These are phyloP conservation scores for Extremus antarcticus DNA, from an alignment of 495 filamentous ascomycete species.

Conservation along the genomic window DNA sequence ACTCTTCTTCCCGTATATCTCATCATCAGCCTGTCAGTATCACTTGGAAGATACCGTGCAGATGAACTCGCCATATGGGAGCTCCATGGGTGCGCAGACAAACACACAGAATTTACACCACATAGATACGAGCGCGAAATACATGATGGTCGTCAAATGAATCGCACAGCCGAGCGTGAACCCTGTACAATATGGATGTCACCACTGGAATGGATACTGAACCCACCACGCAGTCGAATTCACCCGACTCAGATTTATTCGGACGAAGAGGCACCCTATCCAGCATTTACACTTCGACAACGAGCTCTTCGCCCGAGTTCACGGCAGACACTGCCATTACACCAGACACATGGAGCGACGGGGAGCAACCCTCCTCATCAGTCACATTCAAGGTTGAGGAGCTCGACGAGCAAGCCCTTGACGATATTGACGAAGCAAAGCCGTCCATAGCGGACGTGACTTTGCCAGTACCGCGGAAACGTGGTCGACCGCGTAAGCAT, in stretches of 20 bases:
- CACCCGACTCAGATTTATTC: conserved; percentile 6
- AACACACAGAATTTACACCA: not conserved
- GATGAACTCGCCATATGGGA: conserved; percentile 17
- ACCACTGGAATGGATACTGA: not conserved
- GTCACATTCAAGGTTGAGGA: conserved; percentile 30
- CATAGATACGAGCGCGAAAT: conserved; percentile 7
- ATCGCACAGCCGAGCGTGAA: not conserved
- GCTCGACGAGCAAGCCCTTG: conserved; percentile 21
- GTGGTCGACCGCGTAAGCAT: conserved; percentile 79
- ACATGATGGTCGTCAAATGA: conserved; percentile 20
- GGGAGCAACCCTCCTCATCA: conserved; percentile 12
- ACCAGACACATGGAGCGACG: conserved; percentile 17
- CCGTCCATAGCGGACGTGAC: conserved; percentile 20
- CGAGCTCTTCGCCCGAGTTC: conserved; percentile 26
- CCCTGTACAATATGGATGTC: too few relatives aligned
- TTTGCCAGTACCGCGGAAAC: conserved; percentile 35
- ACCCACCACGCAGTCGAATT: not conserved
- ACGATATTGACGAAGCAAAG: conserved; percentile 16
- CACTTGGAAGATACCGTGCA: conserved; percentile 3
- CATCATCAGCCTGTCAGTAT: too few relatives aligned
- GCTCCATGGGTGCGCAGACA: conserved; percentile 3
- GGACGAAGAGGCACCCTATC: conserved; percentile 17
- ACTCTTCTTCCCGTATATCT: too few relatives aligned
- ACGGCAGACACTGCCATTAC: conserved; percentile 15
- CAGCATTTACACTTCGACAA: conserved; percentile 25